Percentiles rank a stretch among this genome's conserved stretches.
Conservation (phyloP, 176 grass and related monocot species). For the Guadua angustifolia region DNA sequence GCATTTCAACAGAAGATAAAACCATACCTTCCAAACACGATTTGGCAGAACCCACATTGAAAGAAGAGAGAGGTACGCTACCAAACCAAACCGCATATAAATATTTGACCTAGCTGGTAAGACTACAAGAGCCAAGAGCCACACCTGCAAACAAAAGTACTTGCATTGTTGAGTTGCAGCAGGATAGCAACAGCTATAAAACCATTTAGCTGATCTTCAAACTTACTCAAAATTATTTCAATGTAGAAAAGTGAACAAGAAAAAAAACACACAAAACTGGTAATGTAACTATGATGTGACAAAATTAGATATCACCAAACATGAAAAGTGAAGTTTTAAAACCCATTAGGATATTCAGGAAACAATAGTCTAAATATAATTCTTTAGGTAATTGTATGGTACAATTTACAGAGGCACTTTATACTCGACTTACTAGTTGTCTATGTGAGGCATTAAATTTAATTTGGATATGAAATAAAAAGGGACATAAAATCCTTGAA, state of each 20-base stretch:
- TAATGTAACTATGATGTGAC: not conserved
- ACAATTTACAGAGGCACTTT: not conserved
- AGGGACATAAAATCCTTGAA: not conserved
- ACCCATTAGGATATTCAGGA: not conserved
- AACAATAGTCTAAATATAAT: not conserved
- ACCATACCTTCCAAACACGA: constrained; percentile 82
- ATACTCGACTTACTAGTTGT: not conserved
- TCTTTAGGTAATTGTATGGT: not conserved
- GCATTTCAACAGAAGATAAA: constrained; percentile 17
- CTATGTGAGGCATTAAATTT: not conserved
- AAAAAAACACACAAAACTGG: not conserved
- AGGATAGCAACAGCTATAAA: constrained; percentile 25
- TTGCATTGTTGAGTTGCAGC: not conserved
- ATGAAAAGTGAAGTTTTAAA: not conserved
- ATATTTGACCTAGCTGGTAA: constrained; percentile 95
- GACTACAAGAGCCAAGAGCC: constrained; percentile 91
- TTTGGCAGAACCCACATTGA: constrained; percentile 88
- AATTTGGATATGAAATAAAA: constrained; percentile 7
- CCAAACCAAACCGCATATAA: constrained; percentile 91
- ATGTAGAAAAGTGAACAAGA: not conserved
- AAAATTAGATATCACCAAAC: not conserved
- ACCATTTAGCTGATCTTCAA: constrained; percentile 11
- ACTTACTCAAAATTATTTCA: constrained; percentile 29
- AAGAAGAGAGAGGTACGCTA: constrained; percentile 69
- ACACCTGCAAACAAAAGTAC: constrained; percentile 63